These are phyloP conservation scores for Jaenimonas drosophilae DNA, from an alignment of 208 protist genomes.

Conservation along the genomic window DNA sequence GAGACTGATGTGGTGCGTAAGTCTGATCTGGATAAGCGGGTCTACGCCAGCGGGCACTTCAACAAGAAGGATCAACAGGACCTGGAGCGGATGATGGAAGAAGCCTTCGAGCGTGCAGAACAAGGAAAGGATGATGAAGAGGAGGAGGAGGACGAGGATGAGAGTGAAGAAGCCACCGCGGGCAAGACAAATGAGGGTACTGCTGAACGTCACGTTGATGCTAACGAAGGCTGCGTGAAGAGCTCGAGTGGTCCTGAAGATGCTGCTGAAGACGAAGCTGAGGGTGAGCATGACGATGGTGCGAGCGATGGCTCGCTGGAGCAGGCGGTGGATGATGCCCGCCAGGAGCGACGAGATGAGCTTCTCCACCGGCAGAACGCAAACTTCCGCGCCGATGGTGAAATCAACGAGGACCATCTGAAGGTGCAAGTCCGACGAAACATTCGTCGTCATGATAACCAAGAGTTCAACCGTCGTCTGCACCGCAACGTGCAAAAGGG, in stretches of 20 bases:
- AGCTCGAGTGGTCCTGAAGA: conserved; percentile 6
- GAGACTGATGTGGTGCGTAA: conserved; percentile 72
- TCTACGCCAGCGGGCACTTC: conserved; percentile 79
- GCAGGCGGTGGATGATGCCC: conserved; percentile 28
- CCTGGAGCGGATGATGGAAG: conserved; percentile 59
- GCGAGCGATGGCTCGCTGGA: conserved; percentile 30
- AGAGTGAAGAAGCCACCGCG: conserved; percentile 3
- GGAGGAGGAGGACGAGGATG: conserved; percentile 18
- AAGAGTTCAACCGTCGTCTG: conserved; percentile 62
- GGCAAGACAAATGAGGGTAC: conserved; percentile 1
- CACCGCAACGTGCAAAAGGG: conserved; percentile 84
- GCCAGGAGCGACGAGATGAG: conserved; percentile 18
- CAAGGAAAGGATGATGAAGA: conserved; percentile 14
- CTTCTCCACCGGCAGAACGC: conserved; percentile 21
- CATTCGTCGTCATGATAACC: conserved; percentile 49
- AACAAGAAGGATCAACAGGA: conserved; percentile 57
- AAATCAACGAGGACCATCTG: conserved; percentile 62
- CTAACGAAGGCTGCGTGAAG: conserved; percentile 9
- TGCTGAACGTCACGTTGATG: conserved; percentile 3
- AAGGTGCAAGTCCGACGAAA: conserved; percentile 49
- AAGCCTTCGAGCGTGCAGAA: conserved; percentile 10
- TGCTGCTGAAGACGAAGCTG: conserved; percentile 8
- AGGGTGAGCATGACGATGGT: conserved; percentile 14
- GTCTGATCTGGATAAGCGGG: conserved; percentile 56
- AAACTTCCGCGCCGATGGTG: conserved; percentile 44